Percentiles rank a stretch among this genome's conserved stretches.
phyloP scores from a whole-genome alignment of 2,329 filamentous ascomycete species.

The Aspergillus tanneri region DNA sequence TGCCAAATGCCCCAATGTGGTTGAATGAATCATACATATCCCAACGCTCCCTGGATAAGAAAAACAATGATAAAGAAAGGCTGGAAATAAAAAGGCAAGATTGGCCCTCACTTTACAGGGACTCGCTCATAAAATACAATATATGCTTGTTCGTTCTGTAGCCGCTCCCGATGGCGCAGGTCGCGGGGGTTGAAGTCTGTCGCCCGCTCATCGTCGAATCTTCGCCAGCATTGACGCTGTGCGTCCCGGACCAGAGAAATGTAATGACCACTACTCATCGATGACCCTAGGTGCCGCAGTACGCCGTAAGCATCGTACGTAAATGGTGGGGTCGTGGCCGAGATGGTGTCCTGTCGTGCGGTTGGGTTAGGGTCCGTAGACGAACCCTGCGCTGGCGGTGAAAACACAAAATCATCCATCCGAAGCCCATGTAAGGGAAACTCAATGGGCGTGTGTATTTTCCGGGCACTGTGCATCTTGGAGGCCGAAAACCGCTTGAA shows the following conservation, averaged over 20 bases:
- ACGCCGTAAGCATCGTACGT: constrained; percentile 85
- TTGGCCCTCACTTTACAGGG: constrained; percentile 39
- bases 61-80: constrained; percentile 8
- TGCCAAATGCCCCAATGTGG: background rate
- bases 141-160: constrained; percentile 65
- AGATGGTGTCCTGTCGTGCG: constrained; percentile 59
- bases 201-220: constrained; percentile 59
- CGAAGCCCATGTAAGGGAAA: constrained; percentile 74
- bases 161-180: constrained; percentile 47
- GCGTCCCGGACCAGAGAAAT: constrained; percentile 66
- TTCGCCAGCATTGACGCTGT: constrained; percentile 58
- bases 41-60: background rate
- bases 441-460: constrained; percentile 68
- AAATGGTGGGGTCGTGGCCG: constrained; percentile 56
- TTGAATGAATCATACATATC: too few relatives aligned
- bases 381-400: constrained; percentile 40
- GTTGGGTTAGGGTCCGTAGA: constrained; percentile 32
- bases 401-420: constrained; percentile 60
- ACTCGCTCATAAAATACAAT: constrained; percentile 63
- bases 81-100: background rate
- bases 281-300: constrained; percentile 70
- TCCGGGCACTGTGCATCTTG: constrained; percentile 58
- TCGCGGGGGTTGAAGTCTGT: constrained; percentile 58
- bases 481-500: constrained; percentile 69
- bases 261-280: constrained; percentile 75